These are phyloP conservation scores for Stenogyne calaminthoides DNA, from an alignment of 305 asterid species.

Conservation along the genomic window DNA sequence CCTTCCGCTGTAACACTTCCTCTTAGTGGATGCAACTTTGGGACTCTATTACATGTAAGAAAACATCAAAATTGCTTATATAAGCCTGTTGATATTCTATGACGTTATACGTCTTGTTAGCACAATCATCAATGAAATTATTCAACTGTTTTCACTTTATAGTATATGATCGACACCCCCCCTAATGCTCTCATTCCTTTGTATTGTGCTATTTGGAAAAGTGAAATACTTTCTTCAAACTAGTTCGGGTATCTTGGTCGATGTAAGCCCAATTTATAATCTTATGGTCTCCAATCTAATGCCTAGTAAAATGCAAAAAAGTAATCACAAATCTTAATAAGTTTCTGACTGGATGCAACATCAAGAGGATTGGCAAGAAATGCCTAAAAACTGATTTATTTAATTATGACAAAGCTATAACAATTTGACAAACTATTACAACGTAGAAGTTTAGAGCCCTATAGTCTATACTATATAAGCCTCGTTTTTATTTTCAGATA, in stretches of 20 bases:
- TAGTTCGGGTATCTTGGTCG: not conserved
- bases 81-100: not conserved
- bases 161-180: not conserved
- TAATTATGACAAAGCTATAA: not conserved
- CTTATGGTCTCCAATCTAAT: not conserved
- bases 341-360: not conserved
- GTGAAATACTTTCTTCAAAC: not conserved
- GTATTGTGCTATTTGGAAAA: not conserved
- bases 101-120: not conserved
- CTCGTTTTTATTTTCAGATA: not conserved
- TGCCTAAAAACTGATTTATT: not conserved
- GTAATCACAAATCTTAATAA: not conserved
- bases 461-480: not conserved
- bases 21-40: constrained; percentile 84
- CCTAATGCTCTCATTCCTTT: not conserved
- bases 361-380: not conserved
- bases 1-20: constrained; percentile 79
- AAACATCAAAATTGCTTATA: constrained; percentile 12
- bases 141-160: constrained; percentile 6
- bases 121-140: not conserved
- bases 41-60: constrained; percentile 90
- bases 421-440: no score
- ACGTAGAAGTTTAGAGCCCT: not conserved
- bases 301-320: not conserved
- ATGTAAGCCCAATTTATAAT: not conserved